These are phyloP conservation scores for Stachybotrys chartarum DNA, from an alignment of 2,329 filamentous ascomycete species.

Conservation along the genomic window DNA sequence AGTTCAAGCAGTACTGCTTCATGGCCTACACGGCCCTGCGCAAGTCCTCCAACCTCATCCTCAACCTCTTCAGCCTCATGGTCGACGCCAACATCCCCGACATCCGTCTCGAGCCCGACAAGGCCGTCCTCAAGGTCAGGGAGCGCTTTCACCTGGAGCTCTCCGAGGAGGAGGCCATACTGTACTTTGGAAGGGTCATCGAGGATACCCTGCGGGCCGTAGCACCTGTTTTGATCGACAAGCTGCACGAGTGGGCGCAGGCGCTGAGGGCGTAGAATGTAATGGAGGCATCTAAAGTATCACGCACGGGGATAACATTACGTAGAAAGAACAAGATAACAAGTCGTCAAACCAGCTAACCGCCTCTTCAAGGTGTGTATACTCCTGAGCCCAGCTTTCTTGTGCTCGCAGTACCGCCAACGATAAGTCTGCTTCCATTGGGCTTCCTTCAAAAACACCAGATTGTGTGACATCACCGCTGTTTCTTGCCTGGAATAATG, in stretches of 20 bases:
- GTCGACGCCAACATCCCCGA: conserved; percentile 96
- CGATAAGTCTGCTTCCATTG: too few relatives aligned
- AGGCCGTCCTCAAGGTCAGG: conserved; percentile 89
- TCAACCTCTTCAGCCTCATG: conserved; percentile 96
- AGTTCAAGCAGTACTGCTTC: conserved; percentile 95
- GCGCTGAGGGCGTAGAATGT: conserved; percentile 63
- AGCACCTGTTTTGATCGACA: conserved; percentile 90
- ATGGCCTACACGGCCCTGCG: conserved; percentile 87
- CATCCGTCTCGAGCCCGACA: conserved; percentile 85
- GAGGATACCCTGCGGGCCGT: conserved; percentile 85
- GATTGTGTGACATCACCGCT: too few relatives aligned
- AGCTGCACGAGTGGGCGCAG: conserved; percentile 89
- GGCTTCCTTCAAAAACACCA: too few relatives aligned
- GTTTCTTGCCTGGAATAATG: too few relatives aligned
- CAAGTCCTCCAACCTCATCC: conserved; percentile 82
- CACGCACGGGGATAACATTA: too few relatives aligned
- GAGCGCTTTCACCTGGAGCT: conserved; percentile 91
- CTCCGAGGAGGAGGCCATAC: conserved; percentile 84
- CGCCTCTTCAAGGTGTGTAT: too few relatives aligned
- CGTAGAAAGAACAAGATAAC: too few relatives aligned
- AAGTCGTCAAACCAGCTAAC: too few relatives aligned
- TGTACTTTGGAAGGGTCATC: conserved; percentile 82
- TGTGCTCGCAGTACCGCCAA: too few relatives aligned
- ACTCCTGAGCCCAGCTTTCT: too few relatives aligned
- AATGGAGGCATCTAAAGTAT: not conserved